These are phyloP conservation scores for Clausena lansium DNA, from an alignment of 345 rosid species.

Conservation along the genomic window DNA sequence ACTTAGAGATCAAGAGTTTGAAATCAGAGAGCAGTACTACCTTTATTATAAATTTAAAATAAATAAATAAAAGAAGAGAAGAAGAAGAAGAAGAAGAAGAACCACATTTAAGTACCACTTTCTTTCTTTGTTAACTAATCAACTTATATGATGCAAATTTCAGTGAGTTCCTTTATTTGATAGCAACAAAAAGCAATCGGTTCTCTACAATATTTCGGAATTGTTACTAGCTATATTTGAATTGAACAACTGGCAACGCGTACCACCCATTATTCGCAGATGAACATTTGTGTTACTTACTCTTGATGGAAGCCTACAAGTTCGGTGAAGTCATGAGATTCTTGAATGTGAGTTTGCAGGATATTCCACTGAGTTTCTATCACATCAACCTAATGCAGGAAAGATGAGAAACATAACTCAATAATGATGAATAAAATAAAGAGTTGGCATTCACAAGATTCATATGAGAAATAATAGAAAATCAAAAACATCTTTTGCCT, in stretches of 20 bases:
- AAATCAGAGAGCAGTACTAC: background rate
- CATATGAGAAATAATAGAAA: background rate
- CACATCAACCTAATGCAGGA: conserved; percentile 70
- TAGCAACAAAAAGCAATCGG: background rate
- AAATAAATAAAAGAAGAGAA: background rate
- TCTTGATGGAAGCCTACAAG: conserved; percentile 97
- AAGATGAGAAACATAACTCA: background rate
- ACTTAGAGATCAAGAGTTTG: background rate
- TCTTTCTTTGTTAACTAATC: background rate
- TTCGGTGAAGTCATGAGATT: conserved; percentile 90
- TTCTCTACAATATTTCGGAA: background rate
- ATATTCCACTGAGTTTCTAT: conserved; percentile 99
- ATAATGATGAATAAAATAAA: background rate
- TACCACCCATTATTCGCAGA: background rate
- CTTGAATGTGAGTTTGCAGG: conserved; percentile 77
- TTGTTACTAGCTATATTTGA: conserved; percentile 7
- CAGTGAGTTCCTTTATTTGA: background rate
- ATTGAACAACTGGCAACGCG: background rate
- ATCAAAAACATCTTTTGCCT: conserved; percentile 1
- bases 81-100: too few species aligned
- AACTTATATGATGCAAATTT: background rate
- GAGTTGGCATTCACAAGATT: background rate
- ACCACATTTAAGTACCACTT: background rate
- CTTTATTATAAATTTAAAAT: background rate
- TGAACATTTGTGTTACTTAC: conserved; percentile 39